Percentiles rank a stretch among this genome's conserved stretches.
phyloP scores from a whole-genome alignment of 768 basidiomycete species.

The Mycena epipterygia region DNA sequence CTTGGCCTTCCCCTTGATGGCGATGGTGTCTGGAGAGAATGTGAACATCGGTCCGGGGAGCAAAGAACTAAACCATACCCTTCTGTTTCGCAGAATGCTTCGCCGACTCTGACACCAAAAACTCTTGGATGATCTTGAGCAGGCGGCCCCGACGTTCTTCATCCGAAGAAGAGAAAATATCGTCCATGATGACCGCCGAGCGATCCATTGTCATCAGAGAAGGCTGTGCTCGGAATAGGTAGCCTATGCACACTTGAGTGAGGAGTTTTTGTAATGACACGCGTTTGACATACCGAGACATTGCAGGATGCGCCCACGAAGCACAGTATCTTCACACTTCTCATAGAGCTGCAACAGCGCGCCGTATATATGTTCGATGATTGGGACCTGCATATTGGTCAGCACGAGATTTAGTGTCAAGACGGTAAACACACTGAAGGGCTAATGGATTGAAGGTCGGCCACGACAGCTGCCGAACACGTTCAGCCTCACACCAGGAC shows the following conservation, averaged over 20 bases:
- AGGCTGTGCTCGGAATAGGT: slow-evolving; percentile 93
- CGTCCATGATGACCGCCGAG: slow-evolving; percentile 90
- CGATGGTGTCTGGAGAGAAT: slow-evolving; percentile 45
- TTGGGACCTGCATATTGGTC: slow-evolving; percentile 66
- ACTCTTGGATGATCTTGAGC: slow-evolving; percentile 92
- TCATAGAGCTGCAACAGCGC: slow-evolving; percentile 80
- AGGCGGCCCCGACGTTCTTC: slow-evolving; percentile 81
- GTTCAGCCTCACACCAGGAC: background rate
- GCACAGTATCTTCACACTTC: slow-evolving; percentile 67
- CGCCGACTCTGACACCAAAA: slow-evolving; percentile 84
- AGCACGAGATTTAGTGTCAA: background rate
- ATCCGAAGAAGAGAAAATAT: slow-evolving; percentile 82
- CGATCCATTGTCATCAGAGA: slow-evolving; percentile 87
- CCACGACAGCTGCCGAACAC: slow-evolving; percentile 59
- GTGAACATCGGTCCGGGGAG: background rate
- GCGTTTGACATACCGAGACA: slow-evolving; percentile 76
- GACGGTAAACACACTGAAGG: slow-evolving; percentile 57
- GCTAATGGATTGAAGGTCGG: slow-evolving; percentile 67
- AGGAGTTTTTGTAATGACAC: background rate
- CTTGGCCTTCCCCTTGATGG: slow-evolving; percentile 59
- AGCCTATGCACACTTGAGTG: slow-evolving; percentile 63
- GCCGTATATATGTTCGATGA: slow-evolving; percentile 88
- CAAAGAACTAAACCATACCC: slow-evolving; percentile 50
- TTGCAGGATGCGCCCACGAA: slow-evolving; percentile 83
- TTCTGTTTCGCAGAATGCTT: slow-evolving; percentile 84